These are phyloP conservation scores for Amanita phalloides DNA, from an alignment of 768 basidiomycete species.

Conservation along the genomic window DNA sequence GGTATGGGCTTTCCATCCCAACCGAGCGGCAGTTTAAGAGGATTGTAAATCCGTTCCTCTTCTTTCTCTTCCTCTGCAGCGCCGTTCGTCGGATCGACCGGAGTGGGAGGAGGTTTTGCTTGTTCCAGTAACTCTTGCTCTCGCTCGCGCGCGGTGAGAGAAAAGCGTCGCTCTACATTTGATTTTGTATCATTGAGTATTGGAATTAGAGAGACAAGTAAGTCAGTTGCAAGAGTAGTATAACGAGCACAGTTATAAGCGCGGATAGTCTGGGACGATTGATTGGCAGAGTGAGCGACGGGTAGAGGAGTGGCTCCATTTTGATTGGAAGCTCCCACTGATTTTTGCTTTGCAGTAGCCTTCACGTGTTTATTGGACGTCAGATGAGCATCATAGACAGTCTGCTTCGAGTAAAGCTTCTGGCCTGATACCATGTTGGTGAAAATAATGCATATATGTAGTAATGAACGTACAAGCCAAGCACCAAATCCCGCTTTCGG, in stretches of 20 bases:
- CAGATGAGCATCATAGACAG: slow-evolving; percentile 93
- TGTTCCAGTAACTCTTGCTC: slow-evolving; percentile 87
- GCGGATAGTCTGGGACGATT: slow-evolving; percentile 36
- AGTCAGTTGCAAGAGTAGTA: slow-evolving; percentile 57
- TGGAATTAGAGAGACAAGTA: slow-evolving; percentile 53
- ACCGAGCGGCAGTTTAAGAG: slow-evolving; percentile 89
- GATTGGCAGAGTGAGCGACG: slow-evolving; percentile 14
- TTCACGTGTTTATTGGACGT: slow-evolving; percentile 95
- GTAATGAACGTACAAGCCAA: slow-evolving; percentile 60
- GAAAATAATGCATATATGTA: slow-evolving; percentile 5
- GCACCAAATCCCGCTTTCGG: slow-evolving; percentile 79
- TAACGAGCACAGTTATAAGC: slow-evolving; percentile 57
- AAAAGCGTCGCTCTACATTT: slow-evolving; percentile 94
- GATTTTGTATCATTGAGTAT: slow-evolving; percentile 85
- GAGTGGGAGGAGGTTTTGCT: slow-evolving; percentile 34
- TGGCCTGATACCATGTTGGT: slow-evolving; percentile 50
- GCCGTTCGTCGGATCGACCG: slow-evolving; percentile 33
- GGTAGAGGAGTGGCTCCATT: slow-evolving; percentile 34
- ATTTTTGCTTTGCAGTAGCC: slow-evolving; percentile 62
- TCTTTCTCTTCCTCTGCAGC: slow-evolving; percentile 72
- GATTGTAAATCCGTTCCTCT: slow-evolving; percentile 96
- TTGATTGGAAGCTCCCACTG: slow-evolving; percentile 39
- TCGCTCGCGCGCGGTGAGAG: slow-evolving; percentile 93
- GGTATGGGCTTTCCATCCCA: slow-evolving; percentile 99
- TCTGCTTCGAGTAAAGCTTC: slow-evolving; percentile 92